Evolutionary conservation across 2,329 filamentous ascomycete species (phyloP).

Genomic region (Alternaria ethzedia): DNA sequence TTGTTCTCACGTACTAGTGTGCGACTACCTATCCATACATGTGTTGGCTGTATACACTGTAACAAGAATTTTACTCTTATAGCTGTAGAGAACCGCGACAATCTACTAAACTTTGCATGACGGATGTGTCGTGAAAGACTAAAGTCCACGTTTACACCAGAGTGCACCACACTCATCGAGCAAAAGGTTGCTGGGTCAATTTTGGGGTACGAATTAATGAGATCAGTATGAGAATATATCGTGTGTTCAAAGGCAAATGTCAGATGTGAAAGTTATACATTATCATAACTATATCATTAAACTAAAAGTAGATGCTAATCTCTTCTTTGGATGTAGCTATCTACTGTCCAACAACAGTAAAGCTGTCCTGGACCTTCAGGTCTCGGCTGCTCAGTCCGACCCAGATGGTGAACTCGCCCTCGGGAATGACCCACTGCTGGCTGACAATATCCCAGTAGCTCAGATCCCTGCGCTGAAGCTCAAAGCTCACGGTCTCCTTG

Average conservation of each 20-base stretch:
- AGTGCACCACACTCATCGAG: no score
- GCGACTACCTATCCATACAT: no score
- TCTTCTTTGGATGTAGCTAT: background rate
- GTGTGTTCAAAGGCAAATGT: background rate
- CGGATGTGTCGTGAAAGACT: background rate
- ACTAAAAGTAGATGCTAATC: background rate
- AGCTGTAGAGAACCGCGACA: no score
- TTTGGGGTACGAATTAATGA: no score
- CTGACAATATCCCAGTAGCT: slow-evolving; percentile 79
- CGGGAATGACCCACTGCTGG: slow-evolving; percentile 77
- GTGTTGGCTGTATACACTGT: no score
- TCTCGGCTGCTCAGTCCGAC: slow-evolving; percentile 39
- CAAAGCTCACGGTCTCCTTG: slow-evolving; percentile 68
- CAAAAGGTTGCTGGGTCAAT: no score
- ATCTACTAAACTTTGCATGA: no score
- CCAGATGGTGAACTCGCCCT: slow-evolving; percentile 45
- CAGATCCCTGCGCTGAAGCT: slow-evolving; percentile 78
- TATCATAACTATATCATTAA: background rate
- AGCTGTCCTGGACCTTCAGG: slow-evolving; percentile 25
- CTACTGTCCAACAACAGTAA: slow-evolving; percentile 24
- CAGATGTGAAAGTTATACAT: background rate
- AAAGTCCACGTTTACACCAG: background rate
- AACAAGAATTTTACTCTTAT: no score
- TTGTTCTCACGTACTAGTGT: no score
- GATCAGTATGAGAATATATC: background rate